A percentile compares a stretch with the other conserved stretches of the same genome.
Conservation (phyloP, 176 grass and related monocot genomes). For the Zea luxurians region DNA sequence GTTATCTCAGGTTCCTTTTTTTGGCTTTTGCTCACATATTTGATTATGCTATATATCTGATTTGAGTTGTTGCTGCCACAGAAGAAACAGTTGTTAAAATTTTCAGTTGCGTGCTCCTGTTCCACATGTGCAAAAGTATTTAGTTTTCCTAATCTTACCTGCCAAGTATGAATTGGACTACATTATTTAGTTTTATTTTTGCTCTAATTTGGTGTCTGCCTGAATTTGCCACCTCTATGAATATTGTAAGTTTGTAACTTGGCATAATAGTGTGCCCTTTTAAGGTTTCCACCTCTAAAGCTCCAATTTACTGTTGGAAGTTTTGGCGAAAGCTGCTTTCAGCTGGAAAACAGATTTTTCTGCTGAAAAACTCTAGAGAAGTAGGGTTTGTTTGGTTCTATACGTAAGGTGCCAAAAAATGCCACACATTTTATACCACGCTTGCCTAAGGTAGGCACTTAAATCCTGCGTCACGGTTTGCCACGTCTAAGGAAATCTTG, state of each 20-base stretch:
- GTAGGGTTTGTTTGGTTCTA: too few relatives aligned
- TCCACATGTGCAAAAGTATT: neutral
- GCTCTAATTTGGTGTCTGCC: neutral
- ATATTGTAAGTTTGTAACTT: neutral
- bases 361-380: constrained; percentile 10
- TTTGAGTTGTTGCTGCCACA: neutral
- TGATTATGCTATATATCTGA: neutral
- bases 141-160: neutral
- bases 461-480: too few relatives aligned
- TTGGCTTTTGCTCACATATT: constrained; percentile 30
- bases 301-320: constrained; percentile 1
- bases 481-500: too few relatives aligned
- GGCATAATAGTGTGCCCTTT: neutral
- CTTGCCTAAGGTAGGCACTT: too few relatives aligned
- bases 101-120: neutral
- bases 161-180: neutral
- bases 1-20: constrained; percentile 47
- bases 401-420: too few relatives aligned
- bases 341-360: constrained; percentile 10
- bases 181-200: constrained; percentile 8
- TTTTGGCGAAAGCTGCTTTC: neutral
- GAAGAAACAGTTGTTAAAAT: neutral
- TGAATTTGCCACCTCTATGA: neutral
- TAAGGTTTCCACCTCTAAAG: neutral
- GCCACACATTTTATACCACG: too few relatives aligned